These are phyloP conservation scores for Zalaria obscura DNA, from an alignment of 2,329 filamentous ascomycete species.

Conservation along the genomic window DNA sequence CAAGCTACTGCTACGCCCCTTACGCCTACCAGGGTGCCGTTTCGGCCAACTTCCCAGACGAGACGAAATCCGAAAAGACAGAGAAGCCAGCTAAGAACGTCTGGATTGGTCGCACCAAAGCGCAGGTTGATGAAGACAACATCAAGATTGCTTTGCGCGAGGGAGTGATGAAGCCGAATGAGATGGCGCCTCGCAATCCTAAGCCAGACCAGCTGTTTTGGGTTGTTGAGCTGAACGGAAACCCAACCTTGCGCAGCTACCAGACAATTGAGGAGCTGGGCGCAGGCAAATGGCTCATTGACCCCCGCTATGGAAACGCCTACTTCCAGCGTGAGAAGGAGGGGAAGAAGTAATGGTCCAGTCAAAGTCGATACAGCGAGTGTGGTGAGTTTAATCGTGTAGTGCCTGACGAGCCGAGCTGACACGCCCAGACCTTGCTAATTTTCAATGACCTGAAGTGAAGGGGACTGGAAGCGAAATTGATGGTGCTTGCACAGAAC, in stretches of 20 bases:
- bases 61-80: background rate
- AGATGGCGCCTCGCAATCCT: conserved; percentile 17
- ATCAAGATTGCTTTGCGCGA: conserved; percentile 20
- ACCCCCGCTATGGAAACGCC: conserved; percentile 17
- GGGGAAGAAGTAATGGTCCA: conserved; percentile 9
- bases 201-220: conserved; percentile 20
- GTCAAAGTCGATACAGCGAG: too few species aligned
- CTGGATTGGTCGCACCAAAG: conserved; percentile 22
- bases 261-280: conserved; percentile 16
- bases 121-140: conserved; percentile 23
- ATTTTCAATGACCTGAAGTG: too few species aligned
- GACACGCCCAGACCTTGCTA: too few species aligned
- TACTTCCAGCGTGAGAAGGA: conserved; percentile 18
- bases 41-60: too few species aligned
- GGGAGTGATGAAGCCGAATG: conserved; percentile 18
- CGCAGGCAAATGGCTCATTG: conserved; percentile 20
- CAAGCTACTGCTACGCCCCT: background rate
- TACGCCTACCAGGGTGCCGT: background rate
- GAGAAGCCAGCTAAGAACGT: conserved; percentile 6
- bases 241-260: conserved; percentile 16
- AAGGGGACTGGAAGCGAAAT: too few species aligned
- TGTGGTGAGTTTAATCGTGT: too few species aligned
- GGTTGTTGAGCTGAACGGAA: conserved; percentile 19
- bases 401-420: too few species aligned
- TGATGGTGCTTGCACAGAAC: too few species aligned